Evolutionary conservation across 1,139 yeast genomes (phyloP), one percentile per base, ranked within the genome.

Genomic region (Candida sp.): DNA sequence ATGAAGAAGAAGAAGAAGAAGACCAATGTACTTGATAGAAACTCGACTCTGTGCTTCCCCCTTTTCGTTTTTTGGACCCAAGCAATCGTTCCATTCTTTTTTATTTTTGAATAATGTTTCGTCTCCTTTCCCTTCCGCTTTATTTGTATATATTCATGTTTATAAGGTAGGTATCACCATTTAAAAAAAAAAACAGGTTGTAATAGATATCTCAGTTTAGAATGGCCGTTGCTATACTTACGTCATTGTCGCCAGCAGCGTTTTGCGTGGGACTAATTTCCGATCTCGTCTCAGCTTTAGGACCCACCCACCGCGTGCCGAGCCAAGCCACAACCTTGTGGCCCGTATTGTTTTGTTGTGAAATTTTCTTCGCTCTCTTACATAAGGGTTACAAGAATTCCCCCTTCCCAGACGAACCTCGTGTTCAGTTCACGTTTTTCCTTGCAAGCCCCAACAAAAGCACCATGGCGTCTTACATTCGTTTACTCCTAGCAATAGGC

Each of bases 131-230:
- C 6, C 12, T 12, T 23, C 27, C 42, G 1, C 31, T 38, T 38
- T 25, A 38, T 40, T 40, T 40, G 43, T 40, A 40, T 40, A 40
- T 40, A 40, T 40, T 40, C 43, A 40, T 40, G 11, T 30, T 28
- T 40, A 12, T 40, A 40, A 22, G 33, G 33, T 12, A 28, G 43
- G 43, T 40, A 40, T 40, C 43, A 6, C n/a, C n/a, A n/a, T n/a
- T n/a, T n/a, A n/a, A n/a, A n/a, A n/a, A n/a, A n/a, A n/a, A n/a
- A n/a, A 40, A 17, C 7, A 17, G 34, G 43, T 28, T 40, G n/a
- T 40, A 28, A 40, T 40, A 40, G 43, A 40, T 40, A 40, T 40
- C 43, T 30, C 28, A 40, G 17, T 17, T 40, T 40, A 40, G 43
- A 40, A 28, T n/a, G n/a, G n/a, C n/a, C n/a, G n/a, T n/a, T n/a